A percentile compares a stretch with the other conserved stretches of the same genome.
phyloP scores from a whole-genome alignment of 2,329 filamentous ascomycete genomes.

The Fusarium sp. region DNA sequence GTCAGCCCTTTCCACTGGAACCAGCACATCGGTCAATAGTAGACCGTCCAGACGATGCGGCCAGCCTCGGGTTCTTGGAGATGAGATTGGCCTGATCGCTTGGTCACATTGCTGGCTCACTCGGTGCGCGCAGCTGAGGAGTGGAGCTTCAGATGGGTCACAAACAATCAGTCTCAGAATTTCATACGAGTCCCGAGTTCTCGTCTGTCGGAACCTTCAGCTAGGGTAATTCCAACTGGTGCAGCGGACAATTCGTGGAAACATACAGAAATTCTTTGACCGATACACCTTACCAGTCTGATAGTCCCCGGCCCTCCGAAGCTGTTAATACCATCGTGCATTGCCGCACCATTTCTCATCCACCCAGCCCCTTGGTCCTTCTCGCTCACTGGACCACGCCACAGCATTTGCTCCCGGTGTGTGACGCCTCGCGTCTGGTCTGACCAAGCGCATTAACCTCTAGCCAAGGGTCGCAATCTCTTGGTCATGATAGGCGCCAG shows the following conservation, averaged over 20 bases:
- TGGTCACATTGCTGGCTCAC: constrained; percentile 39
- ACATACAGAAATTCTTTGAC: constrained; percentile 60
- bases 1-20: constrained; percentile 77
- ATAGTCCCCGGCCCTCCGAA: constrained; percentile 58
- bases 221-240: constrained; percentile 44
- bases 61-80: constrained; percentile 38
- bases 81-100: constrained; percentile 37
- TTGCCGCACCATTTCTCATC: constrained; percentile 36
- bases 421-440: constrained; percentile 60
- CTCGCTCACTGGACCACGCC: constrained; percentile 56
- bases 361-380: constrained; percentile 38
- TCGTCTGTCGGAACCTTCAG: constrained; percentile 58
- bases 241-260: constrained; percentile 54
- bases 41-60: constrained; percentile 53
- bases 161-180: constrained; percentile 60
- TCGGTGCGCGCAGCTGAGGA: constrained; percentile 41
- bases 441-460: constrained; percentile 69
- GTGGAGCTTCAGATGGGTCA: constrained; percentile 60
- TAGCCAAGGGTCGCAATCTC: constrained; percentile 56
- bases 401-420: constrained; percentile 55
- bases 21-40: constrained; percentile 62
- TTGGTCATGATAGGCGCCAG: constrained; percentile 62
- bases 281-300: constrained; percentile 53
- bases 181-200: constrained; percentile 50
- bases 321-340: constrained; percentile 37